Evolutionary conservation across 2,329 filamentous ascomycete species (phyloP).

Genomic region (Pestalotiopsis sp.): DNA sequence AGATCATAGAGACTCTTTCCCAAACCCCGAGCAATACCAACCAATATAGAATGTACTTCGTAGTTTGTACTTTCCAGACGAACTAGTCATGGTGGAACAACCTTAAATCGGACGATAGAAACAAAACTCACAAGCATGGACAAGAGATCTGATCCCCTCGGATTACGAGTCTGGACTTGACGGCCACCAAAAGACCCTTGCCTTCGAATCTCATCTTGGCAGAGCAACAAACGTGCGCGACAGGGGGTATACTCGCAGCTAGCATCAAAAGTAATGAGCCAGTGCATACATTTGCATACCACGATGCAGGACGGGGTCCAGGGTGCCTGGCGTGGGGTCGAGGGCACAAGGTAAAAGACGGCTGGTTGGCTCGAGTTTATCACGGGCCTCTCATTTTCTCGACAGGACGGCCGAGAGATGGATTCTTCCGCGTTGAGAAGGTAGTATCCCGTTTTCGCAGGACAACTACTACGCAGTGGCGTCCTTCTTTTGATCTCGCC

Average conservation of each 20-base stretch:
- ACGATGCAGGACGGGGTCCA: not conserved
- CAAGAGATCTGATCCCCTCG: not conserved
- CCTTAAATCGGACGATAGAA: too few species aligned
- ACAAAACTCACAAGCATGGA: not conserved
- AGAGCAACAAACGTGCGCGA: not conserved
- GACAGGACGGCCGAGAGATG: not conserved
- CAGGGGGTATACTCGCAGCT: not conserved
- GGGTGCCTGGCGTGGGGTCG: not conserved
- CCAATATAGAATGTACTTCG: too few species aligned
- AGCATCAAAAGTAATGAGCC: not conserved
- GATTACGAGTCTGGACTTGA: not conserved
- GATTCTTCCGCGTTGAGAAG: conserved; percentile 7
- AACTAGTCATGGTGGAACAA: too few species aligned
- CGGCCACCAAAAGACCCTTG: not conserved
- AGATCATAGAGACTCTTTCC: too few species aligned
- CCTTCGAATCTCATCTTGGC: not conserved
- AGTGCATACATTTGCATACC: not conserved
- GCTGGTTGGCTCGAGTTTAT: not conserved
- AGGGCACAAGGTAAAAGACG: not conserved
- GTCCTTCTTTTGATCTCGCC: not conserved
- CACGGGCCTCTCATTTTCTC: not conserved
- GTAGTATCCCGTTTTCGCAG: conserved; percentile 2
- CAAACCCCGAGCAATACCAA: too few species aligned
- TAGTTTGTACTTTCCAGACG: too few species aligned
- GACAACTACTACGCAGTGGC: too few species aligned